Evolutionary conservation across 2,329 filamentous ascomycete genomes (phyloP).

Genomic region (Elsinoe necatrix): DNA sequence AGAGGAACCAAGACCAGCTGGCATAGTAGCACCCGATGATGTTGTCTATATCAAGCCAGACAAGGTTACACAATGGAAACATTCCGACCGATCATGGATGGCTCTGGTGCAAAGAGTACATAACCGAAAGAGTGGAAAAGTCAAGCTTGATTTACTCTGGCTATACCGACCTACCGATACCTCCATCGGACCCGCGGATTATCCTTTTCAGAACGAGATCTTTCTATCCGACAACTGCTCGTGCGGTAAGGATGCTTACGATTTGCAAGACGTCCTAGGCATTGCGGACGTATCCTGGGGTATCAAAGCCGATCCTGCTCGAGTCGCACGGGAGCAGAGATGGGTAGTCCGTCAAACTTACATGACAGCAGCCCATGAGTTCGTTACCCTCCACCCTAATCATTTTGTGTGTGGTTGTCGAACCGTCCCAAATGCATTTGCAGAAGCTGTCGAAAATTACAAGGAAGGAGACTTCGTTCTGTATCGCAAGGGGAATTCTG

Average conservation of each 20-base stretch:
- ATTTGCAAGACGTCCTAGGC: slow-evolving; percentile 48
- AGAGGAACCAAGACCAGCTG: too few species aligned
- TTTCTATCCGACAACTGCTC: slow-evolving; percentile 72
- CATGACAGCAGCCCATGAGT: slow-evolving; percentile 46
- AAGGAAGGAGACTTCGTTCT: slow-evolving; percentile 54
- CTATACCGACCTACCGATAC: slow-evolving; percentile 65
- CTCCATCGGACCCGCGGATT: slow-evolving; percentile 57
- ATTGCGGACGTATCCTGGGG: slow-evolving; percentile 52
- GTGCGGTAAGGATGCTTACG: slow-evolving; percentile 48
- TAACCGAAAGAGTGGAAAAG: slow-evolving; percentile 28
- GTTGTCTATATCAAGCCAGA: slow-evolving; percentile 42
- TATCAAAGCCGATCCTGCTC: slow-evolving; percentile 41
- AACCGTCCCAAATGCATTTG: slow-evolving; percentile 20
- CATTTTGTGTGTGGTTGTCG: slow-evolving; percentile 46
- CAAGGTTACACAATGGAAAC: slow-evolving; percentile 48
- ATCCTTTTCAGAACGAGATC: slow-evolving; percentile 63
- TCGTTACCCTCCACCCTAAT: slow-evolving; percentile 47
- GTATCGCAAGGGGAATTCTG: slow-evolving; percentile 21
- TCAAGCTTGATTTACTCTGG: slow-evolving; percentile 60
- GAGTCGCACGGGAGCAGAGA: slow-evolving; percentile 31
- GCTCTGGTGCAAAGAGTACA: slow-evolving; percentile 57
- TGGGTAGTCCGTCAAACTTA: slow-evolving; percentile 68
- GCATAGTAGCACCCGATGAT: slow-evolving; percentile 38
- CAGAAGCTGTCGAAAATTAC: slow-evolving; percentile 29
- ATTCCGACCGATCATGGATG: slow-evolving; percentile 53